Base-by-base conservation (phyloP, 192 early-diverging fungal genomes). In the Dissophora globulifera region DNA sequence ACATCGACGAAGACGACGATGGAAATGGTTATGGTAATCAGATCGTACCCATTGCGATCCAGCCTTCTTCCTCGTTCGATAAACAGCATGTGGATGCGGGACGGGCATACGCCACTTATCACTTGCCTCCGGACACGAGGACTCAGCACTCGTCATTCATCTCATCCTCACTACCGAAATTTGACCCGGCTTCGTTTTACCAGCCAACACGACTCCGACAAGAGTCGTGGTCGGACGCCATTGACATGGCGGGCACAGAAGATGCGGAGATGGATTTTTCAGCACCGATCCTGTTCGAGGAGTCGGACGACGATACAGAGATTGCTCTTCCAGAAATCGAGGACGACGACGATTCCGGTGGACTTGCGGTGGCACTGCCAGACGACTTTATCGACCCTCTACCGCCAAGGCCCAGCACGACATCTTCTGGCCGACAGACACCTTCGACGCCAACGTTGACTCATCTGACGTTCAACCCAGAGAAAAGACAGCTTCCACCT, bases 151-250 rank as follows among this genome's bases (percentile, higher is more conserved):
- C 32, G 31, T 30, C 49, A 5, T 65, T 58, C 19, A 43, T 32
- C 9, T 61, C 62, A 10, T 64, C 62, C 0, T 76, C 72, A 5
- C 25, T 56, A 0, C 63, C 63, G 3, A 76, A 76, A n/a, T 76
- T 76, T 12, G 72, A 76, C 30, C 52, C 64, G 2, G 61, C 63
- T 3, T 31, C 72, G 10, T 76, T 76, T 45, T 76, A 76, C 22
- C 72, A 76, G 35, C 72, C 72, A 13, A 20, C 72, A 13, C 63
- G 72, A 17, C 63, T 76, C 23, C 59, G 74, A 31, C 68, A 82
- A 41, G 63, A 79, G 33, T 82, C 81, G 25, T 82, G 81, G 81
- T 82, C 81, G 27, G 76, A 82, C 50, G 76, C 72, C 5, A 68
- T 82, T 54, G 81, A 78, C 15, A 57, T 76, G 63, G 81, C 74